phyloP scores from a whole-genome alignment of 176 grass and related monocot genomes.

The Carex parvula region DNA sequence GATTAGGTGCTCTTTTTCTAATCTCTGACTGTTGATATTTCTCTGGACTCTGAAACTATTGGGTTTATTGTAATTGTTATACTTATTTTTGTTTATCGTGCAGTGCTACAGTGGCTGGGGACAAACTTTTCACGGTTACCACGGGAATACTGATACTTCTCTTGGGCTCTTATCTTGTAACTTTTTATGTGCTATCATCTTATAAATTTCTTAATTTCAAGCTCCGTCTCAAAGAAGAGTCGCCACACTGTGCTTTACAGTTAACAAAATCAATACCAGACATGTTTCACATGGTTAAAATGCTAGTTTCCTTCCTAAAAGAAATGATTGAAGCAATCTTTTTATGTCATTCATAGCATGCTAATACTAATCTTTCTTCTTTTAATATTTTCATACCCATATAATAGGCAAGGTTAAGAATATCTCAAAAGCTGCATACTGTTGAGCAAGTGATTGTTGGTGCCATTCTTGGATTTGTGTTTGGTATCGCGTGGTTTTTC shows the following conservation, averaged over 20 bases:
- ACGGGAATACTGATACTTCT: not conserved
- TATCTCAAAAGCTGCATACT: conserved; percentile 25
- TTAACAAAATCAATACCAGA: not conserved
- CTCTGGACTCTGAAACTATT: not conserved
- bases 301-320: not conserved
- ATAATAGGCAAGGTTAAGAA: not conserved
- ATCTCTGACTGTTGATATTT: not conserved
- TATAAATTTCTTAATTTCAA: not conserved
- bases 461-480: not conserved
- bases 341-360: not conserved
- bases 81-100: not conserved
- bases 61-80: not conserved
- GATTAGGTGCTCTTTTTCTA: not conserved
- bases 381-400: not conserved
- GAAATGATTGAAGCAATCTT: not conserved
- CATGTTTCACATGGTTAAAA: not conserved
- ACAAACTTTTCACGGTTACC: not conserved
- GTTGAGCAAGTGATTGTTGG: conserved; percentile 6
- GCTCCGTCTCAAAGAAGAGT: not conserved
- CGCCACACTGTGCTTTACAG: not conserved
- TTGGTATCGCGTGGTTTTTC: not conserved
- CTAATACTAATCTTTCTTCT: not conserved
- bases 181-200: not conserved
- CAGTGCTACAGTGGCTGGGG: conserved; percentile 9
- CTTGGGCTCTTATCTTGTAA: conserved; percentile 21